Percentiles rank a stretch among this genome's conserved stretches.
Conservation (phyloP, 257 asterid species). For the Capsicum rhomboideum region DNA sequence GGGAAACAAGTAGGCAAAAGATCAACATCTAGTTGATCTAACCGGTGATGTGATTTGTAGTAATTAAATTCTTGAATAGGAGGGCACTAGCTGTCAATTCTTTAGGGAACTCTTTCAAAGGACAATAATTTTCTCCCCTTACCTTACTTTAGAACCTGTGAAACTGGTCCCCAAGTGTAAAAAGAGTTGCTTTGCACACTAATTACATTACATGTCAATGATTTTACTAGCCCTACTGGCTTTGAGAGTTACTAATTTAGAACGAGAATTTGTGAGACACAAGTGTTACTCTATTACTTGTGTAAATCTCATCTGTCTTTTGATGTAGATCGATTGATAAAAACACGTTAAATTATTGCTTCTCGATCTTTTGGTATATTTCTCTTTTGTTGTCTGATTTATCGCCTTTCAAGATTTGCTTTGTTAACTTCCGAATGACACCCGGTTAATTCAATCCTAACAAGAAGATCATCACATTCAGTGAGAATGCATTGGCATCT, state of each 20-base stretch:
- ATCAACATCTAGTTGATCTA: not conserved
- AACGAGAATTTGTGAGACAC: no score
- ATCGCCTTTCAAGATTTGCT: no score
- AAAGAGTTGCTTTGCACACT: not conserved
- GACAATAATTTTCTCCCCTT: not conserved
- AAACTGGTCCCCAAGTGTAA: not conserved
- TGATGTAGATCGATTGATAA: no score
- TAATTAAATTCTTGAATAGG: slow-evolving; percentile 1
- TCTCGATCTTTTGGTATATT: no score
- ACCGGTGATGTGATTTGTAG: slow-evolving; percentile 12
- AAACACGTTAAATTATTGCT: no score
- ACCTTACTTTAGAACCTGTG: not conserved
- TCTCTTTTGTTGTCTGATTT: no score
- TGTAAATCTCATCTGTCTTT: no score
- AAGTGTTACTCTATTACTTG: no score
- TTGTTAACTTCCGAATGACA: no score
- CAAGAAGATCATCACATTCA: not conserved
- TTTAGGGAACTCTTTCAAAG: not conserved
- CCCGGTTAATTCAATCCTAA: no score
- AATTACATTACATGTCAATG: not conserved
- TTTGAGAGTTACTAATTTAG: no score
- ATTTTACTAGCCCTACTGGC: not conserved
- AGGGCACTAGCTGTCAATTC: not conserved
- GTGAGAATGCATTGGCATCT: not conserved
- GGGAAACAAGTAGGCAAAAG: slow-evolving; percentile 19